These are phyloP conservation scores for Aethionema arabicum DNA, from an alignment of 345 rosid species.

Conservation along the genomic window DNA sequence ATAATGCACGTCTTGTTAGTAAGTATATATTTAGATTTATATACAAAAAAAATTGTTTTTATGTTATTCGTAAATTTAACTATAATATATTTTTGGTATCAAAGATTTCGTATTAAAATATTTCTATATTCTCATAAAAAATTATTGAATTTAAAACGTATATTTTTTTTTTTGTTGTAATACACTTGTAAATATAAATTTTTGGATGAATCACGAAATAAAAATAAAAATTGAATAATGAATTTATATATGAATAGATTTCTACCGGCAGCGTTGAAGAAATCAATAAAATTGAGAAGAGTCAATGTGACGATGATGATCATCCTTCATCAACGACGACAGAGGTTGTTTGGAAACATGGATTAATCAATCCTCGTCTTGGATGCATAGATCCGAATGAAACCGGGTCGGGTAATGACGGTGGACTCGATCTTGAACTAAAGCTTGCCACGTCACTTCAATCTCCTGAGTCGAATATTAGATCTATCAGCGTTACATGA, in stretches of 20 bases:
- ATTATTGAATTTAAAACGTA: too few species aligned
- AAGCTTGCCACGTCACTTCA: constrained; percentile 33
- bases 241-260: constrained; percentile 28
- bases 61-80: too few species aligned
- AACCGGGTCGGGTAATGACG: constrained; percentile 22
- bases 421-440: constrained; percentile 37
- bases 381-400: constrained; percentile 8
- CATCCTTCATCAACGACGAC: constrained; percentile 22
- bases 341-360: constrained; percentile 30
- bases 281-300: constrained; percentile 1
- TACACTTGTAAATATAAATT: background rate
- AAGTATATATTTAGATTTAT: background rate
- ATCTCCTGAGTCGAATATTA: constrained; percentile 24
- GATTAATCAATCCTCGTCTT: constrained; percentile 5
- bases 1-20: constrained; percentile 2
- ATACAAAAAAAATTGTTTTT: too few species aligned
- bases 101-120: too few species aligned
- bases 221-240: constrained; percentile 12
- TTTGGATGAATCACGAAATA: background rate
- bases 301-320: constrained; percentile 9
- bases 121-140: too few species aligned
- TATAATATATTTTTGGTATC: too few species aligned
- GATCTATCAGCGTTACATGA: constrained; percentile 36
- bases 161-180: too few species aligned
- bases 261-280: constrained; percentile 31